Conservation (phyloP, 805 yeast genomes). For the Yamadazyma takamatsuzukensis region DNA sequence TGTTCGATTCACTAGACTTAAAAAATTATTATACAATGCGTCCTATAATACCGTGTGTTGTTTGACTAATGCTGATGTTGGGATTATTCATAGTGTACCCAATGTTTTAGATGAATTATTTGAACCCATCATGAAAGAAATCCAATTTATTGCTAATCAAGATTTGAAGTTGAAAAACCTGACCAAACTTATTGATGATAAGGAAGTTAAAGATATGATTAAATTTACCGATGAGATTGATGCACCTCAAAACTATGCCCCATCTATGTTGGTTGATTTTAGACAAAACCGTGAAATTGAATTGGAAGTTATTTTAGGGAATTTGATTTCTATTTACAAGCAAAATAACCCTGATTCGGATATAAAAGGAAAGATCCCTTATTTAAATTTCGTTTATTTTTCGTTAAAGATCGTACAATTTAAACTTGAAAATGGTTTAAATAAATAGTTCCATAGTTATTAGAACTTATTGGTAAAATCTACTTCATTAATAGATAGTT, state of each 20-base stretch:
- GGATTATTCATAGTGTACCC: slow-evolving; percentile 32
- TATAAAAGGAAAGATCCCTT: slow-evolving; percentile 17
- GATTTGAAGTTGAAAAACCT: slow-evolving; percentile 16
- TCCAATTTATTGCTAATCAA: slow-evolving; percentile 17
- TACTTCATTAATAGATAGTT: slow-evolving; percentile 4
- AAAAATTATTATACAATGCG: slow-evolving; percentile 68
- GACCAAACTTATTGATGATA: slow-evolving; percentile 13
- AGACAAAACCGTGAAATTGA: slow-evolving; percentile 67
- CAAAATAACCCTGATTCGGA: slow-evolving; percentile 10
- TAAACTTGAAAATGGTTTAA: slow-evolving; percentile 4
- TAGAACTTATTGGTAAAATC: slow-evolving; percentile 8
- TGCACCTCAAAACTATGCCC: slow-evolving; percentile 56
- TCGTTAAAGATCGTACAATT: slow-evolving; percentile 17
- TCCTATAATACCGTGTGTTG: slow-evolving; percentile 53
- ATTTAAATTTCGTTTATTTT: slow-evolving; percentile 18
- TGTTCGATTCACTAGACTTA: slow-evolving; percentile 46
- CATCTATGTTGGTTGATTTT: slow-evolving; percentile 72
- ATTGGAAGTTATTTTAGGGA: slow-evolving; percentile 69
- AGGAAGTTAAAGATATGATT: slow-evolving; percentile 11
- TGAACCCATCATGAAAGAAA: slow-evolving; percentile 20
- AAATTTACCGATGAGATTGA: slow-evolving; percentile 28
- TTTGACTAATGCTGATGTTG: slow-evolving; percentile 25
- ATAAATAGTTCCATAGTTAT: not conserved
- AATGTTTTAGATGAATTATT: slow-evolving; percentile 19
- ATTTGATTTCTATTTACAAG: slow-evolving; percentile 31